Evolutionary conservation across 192 early-diverging fungal species (phyloP).

Genomic region (Phycomyces nitens): DNA sequence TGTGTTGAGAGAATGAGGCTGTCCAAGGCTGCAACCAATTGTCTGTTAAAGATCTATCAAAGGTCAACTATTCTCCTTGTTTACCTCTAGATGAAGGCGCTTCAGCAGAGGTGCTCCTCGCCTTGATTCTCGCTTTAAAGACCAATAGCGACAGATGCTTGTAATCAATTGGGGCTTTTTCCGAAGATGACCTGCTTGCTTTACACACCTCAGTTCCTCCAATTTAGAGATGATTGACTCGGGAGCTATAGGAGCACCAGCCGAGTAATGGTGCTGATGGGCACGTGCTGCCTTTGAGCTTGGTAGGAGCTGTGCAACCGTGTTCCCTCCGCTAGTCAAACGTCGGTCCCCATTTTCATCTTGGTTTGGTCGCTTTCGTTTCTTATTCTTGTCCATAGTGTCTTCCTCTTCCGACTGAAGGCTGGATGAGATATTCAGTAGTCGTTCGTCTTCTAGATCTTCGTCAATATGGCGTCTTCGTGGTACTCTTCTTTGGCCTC

Average conservation of each 20-base stretch:
- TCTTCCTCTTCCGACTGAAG: slow-evolving; percentile 34
- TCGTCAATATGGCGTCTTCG: slow-evolving; percentile 35
- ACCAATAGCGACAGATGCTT: slow-evolving; percentile 87
- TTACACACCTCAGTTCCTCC: slow-evolving; percentile 29
- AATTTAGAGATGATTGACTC: slow-evolving; percentile 52
- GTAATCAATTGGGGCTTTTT: slow-evolving; percentile 59
- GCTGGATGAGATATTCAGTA: not conserved
- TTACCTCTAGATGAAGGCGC: slow-evolving; percentile 88
- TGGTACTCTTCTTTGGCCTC: slow-evolving; percentile 23
- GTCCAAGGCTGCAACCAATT: slow-evolving; percentile 76
- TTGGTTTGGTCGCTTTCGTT: not conserved
- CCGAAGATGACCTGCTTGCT: slow-evolving; percentile 21
- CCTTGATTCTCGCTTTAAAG: slow-evolving; percentile 85
- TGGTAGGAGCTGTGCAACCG: slow-evolving; percentile 24
- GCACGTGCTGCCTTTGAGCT: slow-evolving; percentile 55
- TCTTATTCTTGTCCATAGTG: slow-evolving; percentile 13
- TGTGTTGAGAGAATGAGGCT: slow-evolving; percentile 70
- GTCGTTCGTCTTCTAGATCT: slow-evolving; percentile 22
- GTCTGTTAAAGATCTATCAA: not conserved
- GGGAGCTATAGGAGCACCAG: slow-evolving; percentile 62
- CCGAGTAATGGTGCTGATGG: slow-evolving; percentile 58
- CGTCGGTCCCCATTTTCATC: not conserved
- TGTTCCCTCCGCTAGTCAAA: not conserved
- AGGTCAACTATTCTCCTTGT: not conserved
- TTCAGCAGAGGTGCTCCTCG: slow-evolving; percentile 93